These are phyloP conservation scores for Miscanthus sacchariflorus DNA, from an alignment of 202 grass and related monocot species.

Conservation along the genomic window DNA sequence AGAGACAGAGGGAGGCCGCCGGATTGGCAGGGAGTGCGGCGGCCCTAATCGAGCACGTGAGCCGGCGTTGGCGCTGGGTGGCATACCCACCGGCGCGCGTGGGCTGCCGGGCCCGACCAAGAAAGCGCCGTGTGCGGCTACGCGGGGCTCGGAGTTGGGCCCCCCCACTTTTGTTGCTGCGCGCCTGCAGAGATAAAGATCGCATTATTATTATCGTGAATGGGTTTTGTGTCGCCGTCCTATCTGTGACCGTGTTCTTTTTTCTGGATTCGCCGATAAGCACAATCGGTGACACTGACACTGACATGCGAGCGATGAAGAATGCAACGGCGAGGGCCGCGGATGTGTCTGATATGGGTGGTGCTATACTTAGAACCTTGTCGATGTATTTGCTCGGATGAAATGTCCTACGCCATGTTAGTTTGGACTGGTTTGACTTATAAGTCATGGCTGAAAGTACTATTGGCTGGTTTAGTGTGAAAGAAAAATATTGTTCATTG, in stretches of 20 bases:
- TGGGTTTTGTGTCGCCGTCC: constrained; percentile 18
- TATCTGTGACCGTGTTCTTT: constrained; percentile 38
- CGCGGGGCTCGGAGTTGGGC: constrained; percentile 40
- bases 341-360: neutral
- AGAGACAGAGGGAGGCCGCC: neutral
- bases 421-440: too few species aligned
- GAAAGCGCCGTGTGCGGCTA: constrained; percentile 51
- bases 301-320: neutral
- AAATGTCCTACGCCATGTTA: too few species aligned
- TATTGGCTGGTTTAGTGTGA: too few species aligned
- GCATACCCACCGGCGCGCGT: constrained; percentile 19
- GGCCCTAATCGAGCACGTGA: constrained; percentile 12
- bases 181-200: constrained; percentile 42
- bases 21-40: neutral
- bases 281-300: neutral
- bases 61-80: neutral
- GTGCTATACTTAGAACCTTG: neutral
- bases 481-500: too few species aligned
- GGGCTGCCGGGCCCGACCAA: constrained; percentile 10
- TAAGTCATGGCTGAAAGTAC: too few species aligned
- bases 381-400: too few species aligned
- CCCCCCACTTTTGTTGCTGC: neutral
- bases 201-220: neutral
- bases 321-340: neutral
- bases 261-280: constrained; percentile 33